Conservation (phyloP, 2,329 filamentous ascomycete species). For the Clathrospora elynae region DNA sequence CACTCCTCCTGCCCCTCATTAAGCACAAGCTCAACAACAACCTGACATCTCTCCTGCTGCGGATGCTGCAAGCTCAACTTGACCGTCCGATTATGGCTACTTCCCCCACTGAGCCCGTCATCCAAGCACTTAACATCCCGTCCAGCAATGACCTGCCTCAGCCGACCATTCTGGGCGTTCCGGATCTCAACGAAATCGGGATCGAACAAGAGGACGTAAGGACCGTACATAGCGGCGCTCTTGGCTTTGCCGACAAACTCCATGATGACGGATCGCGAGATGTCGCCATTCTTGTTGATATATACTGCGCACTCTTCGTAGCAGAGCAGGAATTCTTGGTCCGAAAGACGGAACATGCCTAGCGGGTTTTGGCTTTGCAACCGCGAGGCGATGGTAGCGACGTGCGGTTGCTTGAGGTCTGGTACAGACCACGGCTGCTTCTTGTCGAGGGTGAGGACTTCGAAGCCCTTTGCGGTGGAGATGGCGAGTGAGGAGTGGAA, state of each 20-base stretch:
- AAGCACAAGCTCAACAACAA: constrained; percentile 88
- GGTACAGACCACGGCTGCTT: constrained; percentile 95
- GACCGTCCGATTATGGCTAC: constrained; percentile 68
- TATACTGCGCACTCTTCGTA: constrained; percentile 98
- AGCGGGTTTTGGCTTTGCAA: constrained; percentile 83
- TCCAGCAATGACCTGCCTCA: constrained; percentile 93
- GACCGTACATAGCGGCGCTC: constrained; percentile 84
- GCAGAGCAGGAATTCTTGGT: constrained; percentile 78
- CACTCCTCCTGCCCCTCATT: constrained; percentile 78
- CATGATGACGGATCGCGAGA: constrained; percentile 93
- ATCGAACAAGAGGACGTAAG: constrained; percentile 92
- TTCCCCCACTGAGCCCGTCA: constrained; percentile 57
- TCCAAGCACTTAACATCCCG: constrained; percentile 89
- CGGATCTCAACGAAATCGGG: constrained; percentile 96
- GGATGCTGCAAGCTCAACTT: constrained; percentile 97
- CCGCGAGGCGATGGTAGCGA: constrained; percentile 82
- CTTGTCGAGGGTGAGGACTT: constrained; percentile 95
- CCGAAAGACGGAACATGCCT: constrained; percentile 94
- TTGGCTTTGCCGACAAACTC: constrained; percentile 96
- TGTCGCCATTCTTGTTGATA: constrained; percentile 96
- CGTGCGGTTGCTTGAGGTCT: constrained; percentile 76
- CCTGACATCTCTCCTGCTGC: constrained; percentile 79
- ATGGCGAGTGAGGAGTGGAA: constrained; percentile 95
- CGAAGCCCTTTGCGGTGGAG: constrained; percentile 87
- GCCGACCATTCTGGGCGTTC: constrained; percentile 91